Conservation (phyloP, 129 eudicot genomes). For the Dittrichia graveolens region DNA sequence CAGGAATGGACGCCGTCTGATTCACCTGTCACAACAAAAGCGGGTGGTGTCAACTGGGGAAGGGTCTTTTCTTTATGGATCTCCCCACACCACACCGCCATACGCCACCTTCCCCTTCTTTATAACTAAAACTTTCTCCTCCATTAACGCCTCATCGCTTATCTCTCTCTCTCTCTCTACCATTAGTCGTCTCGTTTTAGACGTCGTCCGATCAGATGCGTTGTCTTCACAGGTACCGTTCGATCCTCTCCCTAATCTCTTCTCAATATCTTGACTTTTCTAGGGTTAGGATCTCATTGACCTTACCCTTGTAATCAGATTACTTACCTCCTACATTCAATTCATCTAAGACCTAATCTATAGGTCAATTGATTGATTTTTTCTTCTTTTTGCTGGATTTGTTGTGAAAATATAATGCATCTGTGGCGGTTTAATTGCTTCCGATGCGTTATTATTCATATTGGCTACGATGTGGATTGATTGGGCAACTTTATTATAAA, state of each 20-base stretch:
- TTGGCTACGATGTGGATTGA: slow-evolving; percentile 46
- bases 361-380: background rate
- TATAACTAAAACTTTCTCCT: slow-evolving; percentile 25
- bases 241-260: slow-evolving; percentile 51
- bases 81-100: slow-evolving; percentile 14
- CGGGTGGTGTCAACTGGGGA: slow-evolving; percentile 45
- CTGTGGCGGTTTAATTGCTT: slow-evolving; percentile 39
- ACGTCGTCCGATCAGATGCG: slow-evolving; percentile 44
- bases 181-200: background rate
- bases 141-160: slow-evolving; percentile 28
- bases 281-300: slow-evolving; percentile 36
- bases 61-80: slow-evolving; percentile 24
- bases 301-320: background rate
- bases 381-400: background rate
- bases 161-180: slow-evolving; percentile 4
- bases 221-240: slow-evolving; percentile 63
- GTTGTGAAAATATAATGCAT: slow-evolving; percentile 25
- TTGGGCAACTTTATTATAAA: background rate
- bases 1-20: slow-evolving; percentile 36
- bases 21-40: slow-evolving; percentile 31
- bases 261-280: slow-evolving; percentile 45
- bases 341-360: background rate
- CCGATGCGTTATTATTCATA: slow-evolving; percentile 42
- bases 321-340: background rate
- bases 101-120: slow-evolving; percentile 24